phyloP scores from a whole-genome alignment of 2,329 filamentous ascomycete species.

The Sporothrix dimorphospora region DNA sequence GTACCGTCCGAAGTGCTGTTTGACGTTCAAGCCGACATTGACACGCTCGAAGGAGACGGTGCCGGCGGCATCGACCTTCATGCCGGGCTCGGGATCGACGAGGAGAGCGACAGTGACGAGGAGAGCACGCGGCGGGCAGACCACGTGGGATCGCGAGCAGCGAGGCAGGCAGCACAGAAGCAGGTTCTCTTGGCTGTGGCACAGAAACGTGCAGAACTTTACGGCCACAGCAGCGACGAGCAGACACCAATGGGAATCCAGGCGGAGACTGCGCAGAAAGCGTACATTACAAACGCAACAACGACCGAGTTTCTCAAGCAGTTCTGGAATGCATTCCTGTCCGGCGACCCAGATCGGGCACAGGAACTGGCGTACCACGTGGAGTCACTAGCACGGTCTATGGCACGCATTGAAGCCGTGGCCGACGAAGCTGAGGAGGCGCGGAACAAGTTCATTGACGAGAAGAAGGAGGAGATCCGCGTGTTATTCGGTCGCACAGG shows the following conservation, averaged over 20 bases:
- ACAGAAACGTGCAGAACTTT: constrained; percentile 63
- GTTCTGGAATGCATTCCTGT: constrained; percentile 92
- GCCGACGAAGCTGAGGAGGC: constrained; percentile 78
- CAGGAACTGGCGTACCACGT: constrained; percentile 79
- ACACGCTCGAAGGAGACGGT: constrained; percentile 52
- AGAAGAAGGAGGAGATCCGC: constrained; percentile 69
- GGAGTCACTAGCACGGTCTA: constrained; percentile 77
- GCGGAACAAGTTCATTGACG: constrained; percentile 67
- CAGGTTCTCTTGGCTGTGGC: constrained; percentile 68
- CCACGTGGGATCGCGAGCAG: constrained; percentile 71
- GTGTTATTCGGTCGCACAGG: constrained; percentile 72
- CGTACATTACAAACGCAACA: constrained; percentile 79
- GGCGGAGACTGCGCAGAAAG: constrained; percentile 60
- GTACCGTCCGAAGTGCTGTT: constrained; percentile 69
- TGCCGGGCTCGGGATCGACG: constrained; percentile 67
- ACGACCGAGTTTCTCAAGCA: constrained; percentile 96
- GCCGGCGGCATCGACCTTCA: constrained; percentile 62
- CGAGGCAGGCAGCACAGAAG: constrained; percentile 65
- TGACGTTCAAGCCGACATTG: constrained; percentile 65
- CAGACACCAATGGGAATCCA: constrained; percentile 60
- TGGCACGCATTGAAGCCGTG: constrained; percentile 78
- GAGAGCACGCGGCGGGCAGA: constrained; percentile 42
- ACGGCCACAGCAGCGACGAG: constrained; percentile 53
- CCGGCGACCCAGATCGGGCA: constrained; percentile 79
- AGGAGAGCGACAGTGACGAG: constrained; percentile 70